Conservation (phyloP, 2,329 filamentous ascomycete genomes). For the Aspergillus sp. region DNA sequence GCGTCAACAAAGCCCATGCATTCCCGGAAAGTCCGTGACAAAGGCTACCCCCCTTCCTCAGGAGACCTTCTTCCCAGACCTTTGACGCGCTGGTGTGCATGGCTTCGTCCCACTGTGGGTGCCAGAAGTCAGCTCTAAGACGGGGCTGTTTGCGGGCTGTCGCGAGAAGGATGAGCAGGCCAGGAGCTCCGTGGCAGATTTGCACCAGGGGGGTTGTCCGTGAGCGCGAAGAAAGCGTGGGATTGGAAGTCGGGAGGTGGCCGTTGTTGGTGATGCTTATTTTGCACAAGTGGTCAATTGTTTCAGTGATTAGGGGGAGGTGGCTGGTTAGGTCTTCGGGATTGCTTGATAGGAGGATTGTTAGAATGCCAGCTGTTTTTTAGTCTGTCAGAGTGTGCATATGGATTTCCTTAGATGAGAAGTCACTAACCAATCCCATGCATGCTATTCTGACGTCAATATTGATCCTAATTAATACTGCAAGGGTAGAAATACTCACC, state of each 20-base stretch:
- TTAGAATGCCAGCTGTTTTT: conserved; percentile 28
- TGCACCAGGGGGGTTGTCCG: conserved; percentile 29
- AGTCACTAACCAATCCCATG: conserved; percentile 18
- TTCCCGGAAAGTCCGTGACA: conserved; percentile 38
- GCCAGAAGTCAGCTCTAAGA: conserved; percentile 25
- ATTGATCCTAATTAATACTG: background rate
- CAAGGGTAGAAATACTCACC: conserved; percentile 19
- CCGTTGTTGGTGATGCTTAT: conserved; percentile 27
- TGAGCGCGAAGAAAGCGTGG: conserved; percentile 14
- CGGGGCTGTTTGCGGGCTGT: conserved; percentile 21
- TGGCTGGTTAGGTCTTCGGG: conserved; percentile 24
- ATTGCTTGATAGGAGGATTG: conserved; percentile 28
- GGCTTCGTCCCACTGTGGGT: conserved; percentile 32
- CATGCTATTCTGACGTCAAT: conserved; percentile 9
- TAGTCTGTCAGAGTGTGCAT: background rate
- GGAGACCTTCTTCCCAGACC: conserved; percentile 35
- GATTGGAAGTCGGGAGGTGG: conserved; percentile 32
- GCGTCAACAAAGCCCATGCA: conserved; percentile 30
- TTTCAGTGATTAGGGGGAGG: conserved; percentile 26
- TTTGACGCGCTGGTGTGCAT: conserved; percentile 23
- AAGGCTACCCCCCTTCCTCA: conserved; percentile 35
- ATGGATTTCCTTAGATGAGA: background rate
- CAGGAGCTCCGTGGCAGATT: conserved; percentile 36
- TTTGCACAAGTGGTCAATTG: conserved; percentile 29
- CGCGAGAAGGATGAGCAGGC: conserved; percentile 30